Percentiles rank a stretch among this genome's conserved stretches.
Conservation (phyloP, 768 basidiomycete species). For the Galerina marginata region DNA sequence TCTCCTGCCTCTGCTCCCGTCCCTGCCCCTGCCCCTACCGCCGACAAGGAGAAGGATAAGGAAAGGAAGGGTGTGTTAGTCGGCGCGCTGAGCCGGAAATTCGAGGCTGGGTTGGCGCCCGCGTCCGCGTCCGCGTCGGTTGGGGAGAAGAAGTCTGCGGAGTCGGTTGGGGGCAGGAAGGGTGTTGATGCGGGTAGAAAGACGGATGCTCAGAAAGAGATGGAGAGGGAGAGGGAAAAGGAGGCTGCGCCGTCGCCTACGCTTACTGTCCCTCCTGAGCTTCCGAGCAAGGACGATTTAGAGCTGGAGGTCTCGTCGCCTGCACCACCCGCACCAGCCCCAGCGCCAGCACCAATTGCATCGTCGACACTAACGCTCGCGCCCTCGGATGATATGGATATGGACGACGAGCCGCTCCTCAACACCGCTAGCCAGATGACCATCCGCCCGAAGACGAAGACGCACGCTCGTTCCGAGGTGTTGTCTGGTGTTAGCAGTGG, state of each 20-base stretch:
- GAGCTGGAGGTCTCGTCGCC: slow-evolving; percentile 10
- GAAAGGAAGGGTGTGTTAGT: background rate
- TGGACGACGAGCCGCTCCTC: slow-evolving; percentile 18
- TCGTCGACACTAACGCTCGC: background rate
- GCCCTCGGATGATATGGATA: background rate
- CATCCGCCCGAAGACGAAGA: slow-evolving; percentile 26
- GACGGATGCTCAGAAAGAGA: background rate
- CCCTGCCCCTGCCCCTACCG: background rate
- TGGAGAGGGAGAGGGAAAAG: background rate
- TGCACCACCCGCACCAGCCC: background rate
- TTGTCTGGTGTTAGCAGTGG: slow-evolving; percentile 2
- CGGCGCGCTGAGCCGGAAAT: too few relatives aligned
- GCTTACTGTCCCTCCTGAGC: slow-evolving; percentile 3
- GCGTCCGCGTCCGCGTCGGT: background rate
- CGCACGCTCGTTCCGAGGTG: slow-evolving; percentile 18
- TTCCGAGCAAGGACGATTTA: slow-evolving; percentile 11
- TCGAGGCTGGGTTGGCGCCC: slow-evolving; percentile 9
- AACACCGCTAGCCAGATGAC: slow-evolving; percentile 30
- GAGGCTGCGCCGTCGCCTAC: slow-evolving; percentile 1
- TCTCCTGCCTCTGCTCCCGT: too few relatives aligned
- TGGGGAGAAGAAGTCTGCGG: slow-evolving; percentile 21
- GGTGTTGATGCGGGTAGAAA: background rate
- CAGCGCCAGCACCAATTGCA: background rate
- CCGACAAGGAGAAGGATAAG: slow-evolving; percentile 24
- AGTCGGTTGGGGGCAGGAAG: background rate